phyloP scores from a whole-genome alignment of 2,329 filamentous ascomycete species.

The Aspergillus sojae region DNA sequence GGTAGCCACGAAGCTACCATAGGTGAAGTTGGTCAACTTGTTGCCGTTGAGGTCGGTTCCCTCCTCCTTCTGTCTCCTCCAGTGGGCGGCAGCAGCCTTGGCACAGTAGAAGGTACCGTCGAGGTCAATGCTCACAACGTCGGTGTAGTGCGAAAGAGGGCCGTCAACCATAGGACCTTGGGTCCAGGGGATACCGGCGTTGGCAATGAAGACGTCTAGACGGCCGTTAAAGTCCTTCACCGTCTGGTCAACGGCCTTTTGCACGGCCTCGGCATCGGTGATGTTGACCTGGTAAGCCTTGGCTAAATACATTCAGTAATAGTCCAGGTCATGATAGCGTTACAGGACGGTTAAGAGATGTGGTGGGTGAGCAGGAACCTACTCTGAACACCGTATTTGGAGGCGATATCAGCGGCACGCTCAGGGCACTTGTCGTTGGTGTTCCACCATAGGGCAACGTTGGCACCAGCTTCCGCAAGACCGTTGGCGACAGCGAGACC shows the following conservation, averaged over 20 bases:
- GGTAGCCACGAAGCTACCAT: slow-evolving; percentile 75
- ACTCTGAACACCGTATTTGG: slow-evolving; percentile 67
- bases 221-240: slow-evolving; percentile 70
- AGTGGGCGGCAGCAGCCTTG: slow-evolving; percentile 69
- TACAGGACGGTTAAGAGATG: too few species aligned
- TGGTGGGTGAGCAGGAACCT: slow-evolving; percentile 4
- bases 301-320: slow-evolving; percentile 32
- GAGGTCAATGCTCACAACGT: slow-evolving; percentile 71
- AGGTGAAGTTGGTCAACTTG: slow-evolving; percentile 61
- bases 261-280: slow-evolving; percentile 44
- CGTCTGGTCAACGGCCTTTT: slow-evolving; percentile 44
- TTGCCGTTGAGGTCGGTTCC: slow-evolving; percentile 65
- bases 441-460: slow-evolving; percentile 74
- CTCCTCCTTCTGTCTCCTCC: slow-evolving; percentile 69
- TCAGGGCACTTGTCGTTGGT: slow-evolving; percentile 66
- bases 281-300: slow-evolving; percentile 55
- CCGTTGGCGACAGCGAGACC: slow-evolving; percentile 66
- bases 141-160: slow-evolving; percentile 63
- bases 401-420: slow-evolving; percentile 64
- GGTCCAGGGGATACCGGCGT: slow-evolving; percentile 75
- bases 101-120: slow-evolving; percentile 80
- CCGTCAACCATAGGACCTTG: slow-evolving; percentile 69
- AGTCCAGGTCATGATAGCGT: background rate
- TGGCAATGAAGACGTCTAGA: slow-evolving; percentile 78
- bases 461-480: slow-evolving; percentile 70